A percentile compares a stretch with the other conserved stretches of the same genome.
Evolutionary conservation across 768 basidiomycete genomes (phyloP).

Genomic region (Suillus subaureus): DNA sequence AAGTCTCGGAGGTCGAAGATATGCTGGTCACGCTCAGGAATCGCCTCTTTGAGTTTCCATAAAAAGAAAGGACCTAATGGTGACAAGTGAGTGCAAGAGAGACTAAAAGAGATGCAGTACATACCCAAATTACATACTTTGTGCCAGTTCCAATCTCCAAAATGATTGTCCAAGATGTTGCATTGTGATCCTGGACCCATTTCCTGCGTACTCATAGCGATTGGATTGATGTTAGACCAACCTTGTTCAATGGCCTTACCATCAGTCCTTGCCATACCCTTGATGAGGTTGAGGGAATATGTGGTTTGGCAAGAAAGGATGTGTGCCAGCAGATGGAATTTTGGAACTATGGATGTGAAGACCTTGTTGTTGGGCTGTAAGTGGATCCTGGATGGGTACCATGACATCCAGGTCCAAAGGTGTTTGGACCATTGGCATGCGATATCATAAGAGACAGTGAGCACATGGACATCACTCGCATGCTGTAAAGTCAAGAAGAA

Average conservation of each 20-base stretch:
- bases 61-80: not conserved
- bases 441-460: constrained; percentile 16
- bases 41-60: not conserved
- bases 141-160: not conserved
- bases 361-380: not conserved
- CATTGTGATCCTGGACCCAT: not conserved
- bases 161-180: not conserved
- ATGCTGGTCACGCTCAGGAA: not conserved
- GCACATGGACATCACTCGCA: not conserved
- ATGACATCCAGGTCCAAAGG: not conserved
- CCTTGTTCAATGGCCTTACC: not conserved
- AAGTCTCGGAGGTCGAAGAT: not conserved
- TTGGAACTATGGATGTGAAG: constrained; percentile 14
- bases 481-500: not conserved
- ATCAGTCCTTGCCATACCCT: not conserved
- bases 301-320: not conserved
- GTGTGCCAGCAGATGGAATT: not conserved
- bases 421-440: not conserved
- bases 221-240: not conserved
- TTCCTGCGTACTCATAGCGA: not conserved
- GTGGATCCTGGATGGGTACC: not conserved
- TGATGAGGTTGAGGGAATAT: not conserved
- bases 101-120: constrained; percentile 34
- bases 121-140: constrained; percentile 10
- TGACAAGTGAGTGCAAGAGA: constrained; percentile 18